Evolutionary conservation across 257 asterid genomes (phyloP).

Genomic region (Eustoma russellianum): DNA sequence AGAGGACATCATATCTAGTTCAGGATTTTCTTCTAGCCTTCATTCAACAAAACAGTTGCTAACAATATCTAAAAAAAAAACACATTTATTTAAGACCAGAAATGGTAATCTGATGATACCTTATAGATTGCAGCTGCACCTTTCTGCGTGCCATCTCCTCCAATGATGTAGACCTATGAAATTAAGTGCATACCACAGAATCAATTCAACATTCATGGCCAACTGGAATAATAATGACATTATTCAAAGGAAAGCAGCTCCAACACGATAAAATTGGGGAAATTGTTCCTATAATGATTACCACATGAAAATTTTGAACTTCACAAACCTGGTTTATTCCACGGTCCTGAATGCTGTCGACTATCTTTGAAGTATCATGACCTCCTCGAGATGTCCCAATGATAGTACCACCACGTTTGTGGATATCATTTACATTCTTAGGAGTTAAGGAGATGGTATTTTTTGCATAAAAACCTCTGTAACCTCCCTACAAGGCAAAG

Average conservation of each 20-base stretch:
- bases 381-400: constrained; percentile 98
- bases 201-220: constrained; percentile 17
- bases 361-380: constrained; percentile 85
- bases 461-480: constrained; percentile 84
- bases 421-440: constrained; percentile 78
- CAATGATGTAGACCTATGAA: constrained; percentile 88
- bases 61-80: too few relatives aligned
- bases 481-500: constrained; percentile 69
- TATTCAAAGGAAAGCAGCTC: not conserved
- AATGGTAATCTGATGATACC: constrained; percentile 29
- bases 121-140: constrained; percentile 84
- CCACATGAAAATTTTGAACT: constrained; percentile 11
- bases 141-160: constrained; percentile 94
- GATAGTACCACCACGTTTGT: constrained; percentile 95
- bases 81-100: too few relatives aligned
- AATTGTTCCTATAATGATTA: not conserved
- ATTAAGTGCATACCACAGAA: constrained; percentile 28
- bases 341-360: constrained; percentile 95
- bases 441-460: constrained; percentile 72
- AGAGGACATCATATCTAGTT: too few relatives aligned
- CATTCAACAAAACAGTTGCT: too few relatives aligned
- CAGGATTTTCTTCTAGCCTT: too few relatives aligned
- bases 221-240: constrained; percentile 9
- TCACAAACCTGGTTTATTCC: constrained; percentile 78
- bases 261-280: not conserved